A percentile compares a stretch with the other conserved stretches of the same genome.
Conservation (phyloP, 768 basidiomycete species). For the Dendrothele bispora region DNA sequence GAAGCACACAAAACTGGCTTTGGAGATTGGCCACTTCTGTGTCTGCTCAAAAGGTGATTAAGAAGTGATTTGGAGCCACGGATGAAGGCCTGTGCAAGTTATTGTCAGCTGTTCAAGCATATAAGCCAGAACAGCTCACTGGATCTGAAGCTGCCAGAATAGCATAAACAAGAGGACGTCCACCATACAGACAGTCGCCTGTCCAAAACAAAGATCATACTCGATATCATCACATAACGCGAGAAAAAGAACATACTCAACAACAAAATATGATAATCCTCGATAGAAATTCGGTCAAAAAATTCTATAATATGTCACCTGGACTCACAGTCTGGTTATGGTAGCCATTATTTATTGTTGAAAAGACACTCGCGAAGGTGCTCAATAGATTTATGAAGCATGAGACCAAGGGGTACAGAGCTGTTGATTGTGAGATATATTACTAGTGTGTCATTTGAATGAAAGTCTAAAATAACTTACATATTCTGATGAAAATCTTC, state of each 20-base stretch:
- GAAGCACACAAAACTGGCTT: no score
- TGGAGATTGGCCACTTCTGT: no score
- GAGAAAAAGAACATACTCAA: constrained; percentile 8
- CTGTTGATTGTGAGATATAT: constrained; percentile 2
- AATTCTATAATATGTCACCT: no score
- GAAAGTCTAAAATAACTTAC: constrained; percentile 2
- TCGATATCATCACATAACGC: background rate
- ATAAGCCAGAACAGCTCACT: no score
- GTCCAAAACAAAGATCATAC: background rate
- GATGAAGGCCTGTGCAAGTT: no score
- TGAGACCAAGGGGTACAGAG: constrained; percentile 14
- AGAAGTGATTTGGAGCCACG: no score
- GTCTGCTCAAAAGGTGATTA: no score
- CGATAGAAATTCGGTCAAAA: background rate
- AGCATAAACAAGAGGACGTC: constrained; percentile 15
- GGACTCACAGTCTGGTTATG: constrained; percentile 15
- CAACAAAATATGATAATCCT: constrained; percentile 8
- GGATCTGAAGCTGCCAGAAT: constrained; percentile 16
- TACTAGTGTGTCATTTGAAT: background rate
- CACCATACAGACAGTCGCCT: constrained; percentile 19
- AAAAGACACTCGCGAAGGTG: constrained; percentile 11
- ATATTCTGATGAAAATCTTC: constrained; percentile 15
- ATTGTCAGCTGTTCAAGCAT: no score
- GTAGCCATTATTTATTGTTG: constrained; percentile 10
- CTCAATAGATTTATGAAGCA: constrained; percentile 14